phyloP scores from a whole-genome alignment of 176 grass and related monocot genomes.

The Tillandsia leiboldiana region DNA sequence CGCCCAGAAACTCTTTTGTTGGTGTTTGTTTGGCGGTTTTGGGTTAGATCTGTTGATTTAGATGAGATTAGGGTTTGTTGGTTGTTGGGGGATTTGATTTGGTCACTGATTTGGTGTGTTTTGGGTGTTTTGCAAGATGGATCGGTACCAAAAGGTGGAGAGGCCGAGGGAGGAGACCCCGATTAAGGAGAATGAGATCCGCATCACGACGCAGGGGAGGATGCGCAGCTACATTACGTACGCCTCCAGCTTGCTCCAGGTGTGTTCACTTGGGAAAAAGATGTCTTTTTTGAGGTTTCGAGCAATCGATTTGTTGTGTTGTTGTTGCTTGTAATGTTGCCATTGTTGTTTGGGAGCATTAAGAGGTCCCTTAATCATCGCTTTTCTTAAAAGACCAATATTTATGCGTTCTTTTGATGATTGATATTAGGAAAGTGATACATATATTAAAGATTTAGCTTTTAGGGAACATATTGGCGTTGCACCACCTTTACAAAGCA shows the following conservation, averaged over 20 bases:
- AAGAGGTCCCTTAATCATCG: too few relatives aligned
- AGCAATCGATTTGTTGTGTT: too few relatives aligned
- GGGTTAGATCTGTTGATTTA: background rate
- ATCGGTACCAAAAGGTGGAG: constrained; percentile 95
- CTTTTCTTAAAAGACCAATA: too few relatives aligned
- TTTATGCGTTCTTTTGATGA: too few relatives aligned
- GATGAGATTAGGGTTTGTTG: background rate
- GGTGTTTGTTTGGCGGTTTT: background rate
- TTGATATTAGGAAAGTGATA: too few relatives aligned
- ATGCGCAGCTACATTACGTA: constrained; percentile 99
- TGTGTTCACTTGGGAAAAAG: background rate
- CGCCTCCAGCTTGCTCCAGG: constrained; percentile 84
- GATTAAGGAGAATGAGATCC: constrained; percentile 98
- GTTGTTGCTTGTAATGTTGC: too few relatives aligned
- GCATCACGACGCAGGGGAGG: constrained; percentile 93
- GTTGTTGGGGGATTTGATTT: background rate
- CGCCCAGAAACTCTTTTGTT: background rate
- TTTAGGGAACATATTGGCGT: too few relatives aligned
- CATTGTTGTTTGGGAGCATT: too few relatives aligned
- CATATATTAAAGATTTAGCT: too few relatives aligned
- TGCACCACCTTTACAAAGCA: too few relatives aligned
- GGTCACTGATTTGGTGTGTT: constrained; percentile 8
- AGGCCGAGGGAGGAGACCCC: constrained; percentile 91
- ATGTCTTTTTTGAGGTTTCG: too few relatives aligned
- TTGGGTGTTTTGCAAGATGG: constrained; percentile 34